Conservation (phyloP, 2,329 filamentous ascomycete species). For the Chaetomiaceae sp. region DNA sequence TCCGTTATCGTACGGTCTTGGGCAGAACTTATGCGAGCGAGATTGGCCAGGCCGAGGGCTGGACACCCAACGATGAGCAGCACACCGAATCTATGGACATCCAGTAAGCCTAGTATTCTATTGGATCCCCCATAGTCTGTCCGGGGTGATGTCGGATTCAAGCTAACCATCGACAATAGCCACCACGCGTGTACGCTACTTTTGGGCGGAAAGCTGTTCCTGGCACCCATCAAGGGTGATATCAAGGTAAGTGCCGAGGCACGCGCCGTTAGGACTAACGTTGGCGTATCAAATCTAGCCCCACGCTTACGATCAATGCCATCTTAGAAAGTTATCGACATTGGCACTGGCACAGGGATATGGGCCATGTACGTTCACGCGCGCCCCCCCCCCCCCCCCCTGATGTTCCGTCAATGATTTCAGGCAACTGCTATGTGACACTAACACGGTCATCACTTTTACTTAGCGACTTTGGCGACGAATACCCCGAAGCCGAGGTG, state of each 20-base stretch:
- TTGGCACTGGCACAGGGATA: constrained; percentile 42
- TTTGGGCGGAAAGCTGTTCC: constrained; percentile 32
- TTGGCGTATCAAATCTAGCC: constrained; percentile 20
- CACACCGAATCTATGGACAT: constrained; percentile 31
- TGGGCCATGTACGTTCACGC: constrained; percentile 35
- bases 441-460: no score
- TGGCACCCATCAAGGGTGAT: constrained; percentile 30
- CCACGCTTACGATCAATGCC: constrained; percentile 5
- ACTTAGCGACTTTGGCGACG: constrained; percentile 34
- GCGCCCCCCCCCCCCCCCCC: neutral
- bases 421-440: no score
- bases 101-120: neutral
- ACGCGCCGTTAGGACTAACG: no score
- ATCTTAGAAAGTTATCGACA: constrained; percentile 36
- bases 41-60: constrained; percentile 12
- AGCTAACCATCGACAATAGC: constrained; percentile 4
- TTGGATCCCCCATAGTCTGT: no score
- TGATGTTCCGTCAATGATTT: neutral
- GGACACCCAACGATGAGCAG: constrained; percentile 16
- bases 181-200: constrained; percentile 33
- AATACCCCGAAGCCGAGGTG: constrained; percentile 29
- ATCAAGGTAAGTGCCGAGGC: neutral
- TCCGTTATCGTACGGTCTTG: constrained; percentile 16
- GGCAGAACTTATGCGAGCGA: constrained; percentile 18
- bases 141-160: no score